Evolutionary conservation across 768 basidiomycete genomes (phyloP).

Genomic region (Fomitopsis serialis): DNA sequence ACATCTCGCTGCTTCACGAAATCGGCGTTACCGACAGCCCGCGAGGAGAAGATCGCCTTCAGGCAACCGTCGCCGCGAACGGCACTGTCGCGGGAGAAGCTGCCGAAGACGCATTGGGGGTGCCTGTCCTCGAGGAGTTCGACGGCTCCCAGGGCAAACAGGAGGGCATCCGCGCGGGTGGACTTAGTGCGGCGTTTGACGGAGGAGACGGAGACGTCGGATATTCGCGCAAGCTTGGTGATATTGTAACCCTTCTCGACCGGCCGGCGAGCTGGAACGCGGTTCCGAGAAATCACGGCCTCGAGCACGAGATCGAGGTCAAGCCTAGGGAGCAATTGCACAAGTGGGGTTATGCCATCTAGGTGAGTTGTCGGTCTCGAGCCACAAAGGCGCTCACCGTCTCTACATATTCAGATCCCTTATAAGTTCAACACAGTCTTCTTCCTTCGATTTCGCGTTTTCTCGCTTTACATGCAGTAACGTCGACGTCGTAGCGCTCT

Average conservation of each 20-base stretch:
- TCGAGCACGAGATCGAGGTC: neutral
- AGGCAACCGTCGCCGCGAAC: neutral
- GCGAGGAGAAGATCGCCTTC: neutral
- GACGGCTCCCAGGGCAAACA: neutral
- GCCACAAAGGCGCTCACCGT: neutral
- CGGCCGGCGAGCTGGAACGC: neutral
- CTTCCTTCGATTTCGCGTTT: too few species aligned
- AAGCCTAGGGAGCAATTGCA: neutral
- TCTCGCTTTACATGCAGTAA: too few species aligned
- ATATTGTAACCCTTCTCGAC: neutral
- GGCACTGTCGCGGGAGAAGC: neutral
- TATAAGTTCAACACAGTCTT: too few species aligned
- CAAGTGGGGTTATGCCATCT: neutral
- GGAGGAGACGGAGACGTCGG: neutral
- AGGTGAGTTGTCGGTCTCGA: neutral
- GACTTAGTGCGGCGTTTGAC: neutral
- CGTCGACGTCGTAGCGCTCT: too few species aligned
- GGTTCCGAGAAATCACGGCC: neutral
- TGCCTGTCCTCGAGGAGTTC: neutral
- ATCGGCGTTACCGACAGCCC: neutral
- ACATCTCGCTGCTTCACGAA: slow-evolving; percentile 7
- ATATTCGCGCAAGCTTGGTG: neutral
- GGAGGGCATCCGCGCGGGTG: neutral
- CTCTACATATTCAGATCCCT: neutral
- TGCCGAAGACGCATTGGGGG: neutral